phyloP scores from a whole-genome alignment of 106 monocot species.

The Apostasia shenzhenica region DNA sequence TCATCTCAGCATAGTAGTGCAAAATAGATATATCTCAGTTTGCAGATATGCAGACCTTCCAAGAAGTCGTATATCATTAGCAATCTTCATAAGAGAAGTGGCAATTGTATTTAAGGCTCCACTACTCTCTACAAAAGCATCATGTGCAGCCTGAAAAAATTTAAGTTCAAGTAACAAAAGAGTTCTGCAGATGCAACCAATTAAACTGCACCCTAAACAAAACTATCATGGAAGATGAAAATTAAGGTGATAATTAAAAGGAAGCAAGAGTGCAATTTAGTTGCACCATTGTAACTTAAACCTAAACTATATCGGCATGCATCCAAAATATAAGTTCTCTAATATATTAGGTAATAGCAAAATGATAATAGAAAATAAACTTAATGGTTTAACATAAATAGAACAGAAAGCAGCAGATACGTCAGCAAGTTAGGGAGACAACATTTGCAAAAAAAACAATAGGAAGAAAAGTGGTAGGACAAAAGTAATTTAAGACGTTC shows the following conservation, averaged over 20 bases:
- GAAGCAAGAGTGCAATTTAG: too few species aligned
- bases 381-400: neutral
- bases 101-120: constrained; percentile 93
- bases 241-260: too few species aligned
- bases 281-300: too few species aligned
- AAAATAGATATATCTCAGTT: neutral
- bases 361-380: neutral
- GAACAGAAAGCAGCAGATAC: neutral
- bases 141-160: constrained; percentile 77
- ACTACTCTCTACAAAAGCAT: constrained; percentile 97
- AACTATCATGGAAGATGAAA: too few species aligned
- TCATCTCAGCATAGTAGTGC: neutral
- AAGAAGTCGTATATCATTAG: constrained; percentile 90
- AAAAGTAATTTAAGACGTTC: too few species aligned
- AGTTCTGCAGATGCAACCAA: too few species aligned
- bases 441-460: too few species aligned
- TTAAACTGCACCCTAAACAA: too few species aligned
- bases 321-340: too few species aligned
- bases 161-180: neutral
- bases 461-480: too few species aligned
- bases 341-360: neutral
- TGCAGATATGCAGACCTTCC: constrained; percentile 54
- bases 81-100: constrained; percentile 95
- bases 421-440: too few species aligned
- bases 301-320: too few species aligned